Conservation (phyloP, 805 yeast genomes). For the Candida takata region DNA sequence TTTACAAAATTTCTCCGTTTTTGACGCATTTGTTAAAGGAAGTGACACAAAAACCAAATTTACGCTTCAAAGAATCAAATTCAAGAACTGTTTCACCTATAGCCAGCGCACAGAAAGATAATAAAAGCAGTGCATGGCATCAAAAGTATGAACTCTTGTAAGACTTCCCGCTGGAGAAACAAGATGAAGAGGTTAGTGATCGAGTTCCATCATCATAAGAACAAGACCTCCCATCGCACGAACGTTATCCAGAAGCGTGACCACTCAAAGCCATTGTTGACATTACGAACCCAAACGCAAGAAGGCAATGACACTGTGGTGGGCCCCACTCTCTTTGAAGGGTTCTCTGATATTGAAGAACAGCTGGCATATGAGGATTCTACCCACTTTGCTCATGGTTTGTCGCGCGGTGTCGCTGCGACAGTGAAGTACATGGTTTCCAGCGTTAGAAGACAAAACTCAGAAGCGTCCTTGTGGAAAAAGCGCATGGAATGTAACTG, state of each 20-base stretch:
- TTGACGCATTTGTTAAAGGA: neutral
- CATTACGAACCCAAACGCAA: constrained; percentile 33
- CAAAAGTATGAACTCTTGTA: no score
- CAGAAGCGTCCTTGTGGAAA: constrained; percentile 1
- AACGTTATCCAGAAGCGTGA: constrained; percentile 32
- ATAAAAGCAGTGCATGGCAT: no score
- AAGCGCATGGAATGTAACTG: neutral
- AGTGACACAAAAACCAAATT: constrained; percentile 6
- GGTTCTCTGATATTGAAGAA: constrained; percentile 5
- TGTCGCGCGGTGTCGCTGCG: constrained; percentile 3
- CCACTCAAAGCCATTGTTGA: constrained; percentile 27
- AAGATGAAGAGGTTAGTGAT: constrained; percentile 28
- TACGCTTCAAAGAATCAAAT: no score
- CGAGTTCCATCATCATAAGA: constrained; percentile 31
- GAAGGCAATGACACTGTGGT: constrained; percentile 12
- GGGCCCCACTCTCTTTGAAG: constrained; percentile 3
- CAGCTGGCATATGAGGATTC: neutral
- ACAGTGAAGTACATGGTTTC: constrained; percentile 1
- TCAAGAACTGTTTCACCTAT: no score
- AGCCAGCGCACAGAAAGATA: no score
- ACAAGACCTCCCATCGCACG: constrained; percentile 32
- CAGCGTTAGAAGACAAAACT: neutral
- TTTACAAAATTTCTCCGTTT: neutral
- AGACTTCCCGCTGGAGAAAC: constrained; percentile 26
- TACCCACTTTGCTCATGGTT: neutral